Evolutionary conservation across 106 monocot species (phyloP).

Genomic region (Apostasia shenzhenica): DNA sequence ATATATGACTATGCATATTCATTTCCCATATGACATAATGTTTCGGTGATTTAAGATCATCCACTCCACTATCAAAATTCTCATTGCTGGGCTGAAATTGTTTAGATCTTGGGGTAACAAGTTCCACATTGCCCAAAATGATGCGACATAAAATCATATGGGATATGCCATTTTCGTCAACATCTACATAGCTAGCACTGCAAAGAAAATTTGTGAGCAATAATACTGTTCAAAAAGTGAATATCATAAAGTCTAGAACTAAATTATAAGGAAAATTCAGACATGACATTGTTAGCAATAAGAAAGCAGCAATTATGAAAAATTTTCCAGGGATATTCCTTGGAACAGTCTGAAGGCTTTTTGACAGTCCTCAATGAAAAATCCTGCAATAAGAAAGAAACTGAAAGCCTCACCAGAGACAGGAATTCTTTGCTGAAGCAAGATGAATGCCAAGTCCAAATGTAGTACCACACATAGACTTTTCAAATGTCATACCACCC

Average conservation of each 20-base stretch:
- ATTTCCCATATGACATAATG: conserved; percentile 58
- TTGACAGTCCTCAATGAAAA: neutral
- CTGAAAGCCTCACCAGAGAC: conserved; percentile 37
- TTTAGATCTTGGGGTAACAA: conserved; percentile 33
- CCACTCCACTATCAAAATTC: conserved; percentile 58
- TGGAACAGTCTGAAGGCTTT: neutral
- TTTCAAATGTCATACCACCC: conserved; percentile 24
- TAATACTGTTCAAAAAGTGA: neutral
- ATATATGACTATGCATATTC: conserved; percentile 37
- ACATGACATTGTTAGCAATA: too few relatives aligned
- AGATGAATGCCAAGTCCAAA: conserved; percentile 56
- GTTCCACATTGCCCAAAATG: conserved; percentile 66
- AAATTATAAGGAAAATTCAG: neutral
- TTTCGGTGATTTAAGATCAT: conserved; percentile 57
- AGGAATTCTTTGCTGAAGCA: conserved; percentile 46
- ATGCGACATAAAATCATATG: conserved; percentile 70
- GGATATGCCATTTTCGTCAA: conserved; percentile 51
- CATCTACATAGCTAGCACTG: conserved; percentile 51
- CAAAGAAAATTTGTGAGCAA: conserved; percentile 7
- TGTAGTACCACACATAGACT: conserved; percentile 10
- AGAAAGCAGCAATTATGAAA: too few relatives aligned
- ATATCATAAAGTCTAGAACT: neutral
- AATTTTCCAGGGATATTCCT: neutral
- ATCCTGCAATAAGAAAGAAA: neutral
- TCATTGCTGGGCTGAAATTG: conserved; percentile 59